A percentile compares a stretch with the other conserved stretches of the same genome.
Conservation (phyloP, 768 basidiomycete genomes). For the Gymnopilus dilepis region DNA sequence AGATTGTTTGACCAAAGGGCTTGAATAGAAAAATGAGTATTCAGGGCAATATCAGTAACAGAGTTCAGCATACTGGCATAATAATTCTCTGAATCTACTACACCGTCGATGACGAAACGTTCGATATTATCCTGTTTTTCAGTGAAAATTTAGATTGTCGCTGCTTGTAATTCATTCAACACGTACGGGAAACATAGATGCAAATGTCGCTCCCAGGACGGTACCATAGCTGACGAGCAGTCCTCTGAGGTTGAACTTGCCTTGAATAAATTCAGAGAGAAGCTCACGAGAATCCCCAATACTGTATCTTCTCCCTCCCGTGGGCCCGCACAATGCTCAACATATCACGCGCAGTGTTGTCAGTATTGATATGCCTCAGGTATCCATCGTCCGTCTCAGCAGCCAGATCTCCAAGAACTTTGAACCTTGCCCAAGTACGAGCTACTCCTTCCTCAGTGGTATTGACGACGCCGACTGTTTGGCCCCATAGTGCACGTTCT, state of each 20-base stretch:
- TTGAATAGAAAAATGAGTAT: slow-evolving; percentile 10
- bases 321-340: slow-evolving; percentile 38
- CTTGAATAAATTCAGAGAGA: not conserved
- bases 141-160: slow-evolving; percentile 31
- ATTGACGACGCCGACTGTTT: not conserved
- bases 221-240: slow-evolving; percentile 36
- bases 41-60: not conserved
- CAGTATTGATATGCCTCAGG: slow-evolving; percentile 40
- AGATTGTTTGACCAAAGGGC: slow-evolving; percentile 42
- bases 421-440: slow-evolving; percentile 36
- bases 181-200: slow-evolving; percentile 40
- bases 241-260: no score
- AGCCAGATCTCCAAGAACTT: slow-evolving; percentile 38
- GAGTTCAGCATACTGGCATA: slow-evolving; percentile 34
- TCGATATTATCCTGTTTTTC: slow-evolving; percentile 37
- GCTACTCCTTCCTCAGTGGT: slow-evolving; percentile 28
- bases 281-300: slow-evolving; percentile 38
- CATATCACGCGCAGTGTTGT: slow-evolving; percentile 45
- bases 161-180: not conserved
- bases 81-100: slow-evolving; percentile 43
- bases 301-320: slow-evolving; percentile 38
- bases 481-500: slow-evolving; percentile 33
- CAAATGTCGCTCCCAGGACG: slow-evolving; percentile 36
- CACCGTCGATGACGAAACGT: slow-evolving; percentile 45
- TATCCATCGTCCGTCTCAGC: slow-evolving; percentile 33